phyloP scores from a whole-genome alignment of 2,329 filamentous ascomycete genomes.

The Exophiala sideris region DNA sequence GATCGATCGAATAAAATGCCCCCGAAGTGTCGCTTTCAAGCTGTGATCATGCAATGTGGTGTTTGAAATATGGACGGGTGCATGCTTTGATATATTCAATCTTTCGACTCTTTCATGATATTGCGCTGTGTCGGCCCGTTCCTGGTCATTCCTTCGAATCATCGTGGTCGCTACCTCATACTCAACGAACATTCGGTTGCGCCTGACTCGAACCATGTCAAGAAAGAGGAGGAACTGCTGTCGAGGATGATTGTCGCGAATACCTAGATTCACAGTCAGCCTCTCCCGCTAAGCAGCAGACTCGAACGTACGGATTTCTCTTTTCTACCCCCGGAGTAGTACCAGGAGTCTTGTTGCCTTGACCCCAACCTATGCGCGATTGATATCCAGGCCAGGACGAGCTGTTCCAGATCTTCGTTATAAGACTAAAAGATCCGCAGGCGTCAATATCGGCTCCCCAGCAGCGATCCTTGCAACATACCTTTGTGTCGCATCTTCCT shows the following conservation, averaged over 20 bases:
- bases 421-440: constrained; percentile 34
- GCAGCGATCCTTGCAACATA: constrained; percentile 25
- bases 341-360: constrained; percentile 10
- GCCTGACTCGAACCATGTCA: constrained; percentile 12
- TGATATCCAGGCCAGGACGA: constrained; percentile 46
- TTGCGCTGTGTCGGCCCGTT: no score
- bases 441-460: neutral
- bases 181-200: no score
- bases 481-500: constrained; percentile 59
- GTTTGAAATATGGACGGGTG: no score
- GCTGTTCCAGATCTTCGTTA: constrained; percentile 50
- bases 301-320: constrained; percentile 23
- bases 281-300: neutral
- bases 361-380: constrained; percentile 39
- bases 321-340: constrained; percentile 17
- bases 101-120: no score
- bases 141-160: no score
- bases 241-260: constrained; percentile 9
- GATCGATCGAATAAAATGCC: no score
- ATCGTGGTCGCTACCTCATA: no score
- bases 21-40: no score
- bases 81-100: no score
- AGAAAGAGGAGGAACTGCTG: constrained; percentile 5
- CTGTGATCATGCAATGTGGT: no score
- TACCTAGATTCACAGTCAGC: constrained; percentile 6